A percentile compares a stretch with the other conserved stretches of the same genome.
These are phyloP conservation scores for Debaryomyces robertsiae DNA, from an alignment of 1,139 yeast species.

Conservation along the genomic window DNA sequence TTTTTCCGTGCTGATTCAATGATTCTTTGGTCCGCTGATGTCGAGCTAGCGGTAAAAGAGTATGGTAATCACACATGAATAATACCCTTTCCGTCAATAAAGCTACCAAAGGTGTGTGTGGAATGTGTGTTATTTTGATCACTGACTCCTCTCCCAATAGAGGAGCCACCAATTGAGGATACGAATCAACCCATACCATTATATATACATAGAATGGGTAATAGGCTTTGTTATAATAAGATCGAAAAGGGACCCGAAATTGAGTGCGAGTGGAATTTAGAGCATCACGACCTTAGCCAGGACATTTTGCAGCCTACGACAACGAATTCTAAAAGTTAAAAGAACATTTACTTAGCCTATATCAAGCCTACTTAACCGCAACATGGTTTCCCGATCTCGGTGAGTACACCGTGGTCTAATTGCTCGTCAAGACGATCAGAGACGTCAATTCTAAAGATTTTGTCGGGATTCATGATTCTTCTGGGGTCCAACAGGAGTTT, in stretches of 20 bases:
- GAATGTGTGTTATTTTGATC: constrained; percentile 30
- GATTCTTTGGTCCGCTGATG: constrained; percentile 36
- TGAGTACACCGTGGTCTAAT: constrained; percentile 18
- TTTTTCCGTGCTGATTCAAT: constrained; percentile 38
- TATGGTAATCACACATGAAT: constrained; percentile 30
- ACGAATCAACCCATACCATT: constrained; percentile 44
- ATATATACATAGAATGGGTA: too few species aligned
- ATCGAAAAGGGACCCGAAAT: neutral
- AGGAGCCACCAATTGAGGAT: constrained; percentile 37
- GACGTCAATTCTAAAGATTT: constrained; percentile 42
- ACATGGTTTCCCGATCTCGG: neutral
- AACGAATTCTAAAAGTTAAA: neutral
- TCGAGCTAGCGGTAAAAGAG: constrained; percentile 38
- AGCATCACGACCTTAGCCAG: constrained; percentile 1
- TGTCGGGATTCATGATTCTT: constrained; percentile 47
- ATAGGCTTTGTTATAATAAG: constrained; percentile 2
- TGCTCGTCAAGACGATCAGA: constrained; percentile 38
- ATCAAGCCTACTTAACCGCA: constrained; percentile 1
- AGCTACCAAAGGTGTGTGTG: constrained; percentile 39
- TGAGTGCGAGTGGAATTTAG: too few species aligned
- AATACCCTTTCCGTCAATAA: constrained; percentile 33
- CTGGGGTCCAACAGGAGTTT: constrained; percentile 44
- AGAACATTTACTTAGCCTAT: neutral
- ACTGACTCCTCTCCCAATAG: constrained; percentile 25
- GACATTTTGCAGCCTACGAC: constrained; percentile 1